Evolutionary conservation across 2,329 filamentous ascomycete species (phyloP).

Genomic region (Sporothrix pallida): DNA sequence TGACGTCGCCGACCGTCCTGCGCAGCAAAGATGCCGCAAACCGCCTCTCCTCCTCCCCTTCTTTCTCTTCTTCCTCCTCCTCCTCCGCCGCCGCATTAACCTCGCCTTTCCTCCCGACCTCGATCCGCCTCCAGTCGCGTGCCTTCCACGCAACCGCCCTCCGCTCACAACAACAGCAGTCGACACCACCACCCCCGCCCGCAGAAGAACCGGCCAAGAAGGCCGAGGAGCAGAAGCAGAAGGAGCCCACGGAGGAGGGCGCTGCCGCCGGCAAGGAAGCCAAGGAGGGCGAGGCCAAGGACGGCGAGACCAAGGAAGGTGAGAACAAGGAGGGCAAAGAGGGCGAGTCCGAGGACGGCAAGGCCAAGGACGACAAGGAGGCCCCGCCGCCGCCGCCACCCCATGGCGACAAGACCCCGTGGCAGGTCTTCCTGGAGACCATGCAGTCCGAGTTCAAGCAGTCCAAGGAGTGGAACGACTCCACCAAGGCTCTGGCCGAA

Average conservation of each 20-base stretch:
- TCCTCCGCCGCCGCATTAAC: constrained; percentile 45
- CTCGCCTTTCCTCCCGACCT: constrained; percentile 53
- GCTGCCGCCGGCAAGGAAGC: constrained; percentile 43
- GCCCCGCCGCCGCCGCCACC: constrained; percentile 86
- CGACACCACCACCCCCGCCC: constrained; percentile 25
- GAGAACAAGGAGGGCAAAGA: constrained; percentile 47
- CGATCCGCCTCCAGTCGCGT: constrained; percentile 48
- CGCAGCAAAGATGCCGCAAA: constrained; percentile 32
- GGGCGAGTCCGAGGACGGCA: constrained; percentile 54
- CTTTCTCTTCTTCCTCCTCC: constrained; percentile 42
- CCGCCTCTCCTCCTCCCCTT: constrained; percentile 42
- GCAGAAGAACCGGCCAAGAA: constrained; percentile 37
- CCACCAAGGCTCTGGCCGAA: constrained; percentile 89
- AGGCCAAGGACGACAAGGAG: constrained; percentile 61
- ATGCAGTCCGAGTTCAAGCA: constrained; percentile 91
- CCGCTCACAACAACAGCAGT: constrained; percentile 44
- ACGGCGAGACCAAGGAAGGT: constrained; percentile 46
- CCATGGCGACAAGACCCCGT: constrained; percentile 96
- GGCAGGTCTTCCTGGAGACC: constrained; percentile 99
- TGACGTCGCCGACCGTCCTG: constrained; percentile 40
- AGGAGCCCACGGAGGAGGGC: constrained; percentile 41
- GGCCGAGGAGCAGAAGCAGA: constrained; percentile 43
- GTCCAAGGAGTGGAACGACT: constrained; percentile 99
- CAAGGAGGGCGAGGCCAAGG: constrained; percentile 40
- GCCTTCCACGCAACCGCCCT: constrained; percentile 46